Evolutionary conservation across 345 rosid species (phyloP).

Genomic region (Alliaria petiolata): DNA sequence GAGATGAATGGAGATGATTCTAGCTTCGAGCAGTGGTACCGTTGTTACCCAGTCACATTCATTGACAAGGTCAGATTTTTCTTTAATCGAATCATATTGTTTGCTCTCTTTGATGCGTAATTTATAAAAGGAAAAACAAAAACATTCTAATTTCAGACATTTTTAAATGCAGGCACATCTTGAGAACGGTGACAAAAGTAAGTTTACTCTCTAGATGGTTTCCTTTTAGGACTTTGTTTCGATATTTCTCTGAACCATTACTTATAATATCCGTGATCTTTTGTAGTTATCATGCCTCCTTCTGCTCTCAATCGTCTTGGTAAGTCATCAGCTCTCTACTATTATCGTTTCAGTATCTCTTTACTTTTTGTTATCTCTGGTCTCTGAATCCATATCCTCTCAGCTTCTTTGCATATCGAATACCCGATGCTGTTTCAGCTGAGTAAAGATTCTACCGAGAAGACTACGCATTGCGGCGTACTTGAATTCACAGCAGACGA

Average conservation of each 20-base stretch:
- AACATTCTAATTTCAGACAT: neutral
- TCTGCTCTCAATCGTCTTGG: constrained; percentile 76
- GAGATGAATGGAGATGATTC: constrained; percentile 17
- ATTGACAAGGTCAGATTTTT: constrained; percentile 47
- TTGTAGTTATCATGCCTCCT: constrained; percentile 66
- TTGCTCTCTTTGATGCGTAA: neutral
- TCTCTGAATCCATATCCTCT: neutral
- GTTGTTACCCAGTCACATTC: constrained; percentile 64
- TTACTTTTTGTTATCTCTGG: neutral
- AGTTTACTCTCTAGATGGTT: neutral
- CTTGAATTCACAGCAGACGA: constrained; percentile 67
- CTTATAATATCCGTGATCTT: neutral
- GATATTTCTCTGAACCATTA: neutral
- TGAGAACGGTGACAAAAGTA: constrained; percentile 70
- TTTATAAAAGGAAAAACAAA: neutral
- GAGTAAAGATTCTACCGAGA: constrained; percentile 37
- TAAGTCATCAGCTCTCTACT: constrained; percentile 19
- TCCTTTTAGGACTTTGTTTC: neutral
- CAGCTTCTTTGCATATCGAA: constrained; percentile 61
- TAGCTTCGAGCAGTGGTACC: constrained; percentile 47
- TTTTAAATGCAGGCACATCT: constrained; percentile 50
- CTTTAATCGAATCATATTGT: neutral
- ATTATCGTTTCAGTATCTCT: neutral
- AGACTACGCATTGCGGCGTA: constrained; percentile 59
- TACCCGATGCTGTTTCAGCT: constrained; percentile 63